Percentiles rank a stretch among this genome's conserved stretches.
Conservation (phyloP, 2,329 filamentous ascomycete genomes). For the Ophiostoma tasmaniense region DNA sequence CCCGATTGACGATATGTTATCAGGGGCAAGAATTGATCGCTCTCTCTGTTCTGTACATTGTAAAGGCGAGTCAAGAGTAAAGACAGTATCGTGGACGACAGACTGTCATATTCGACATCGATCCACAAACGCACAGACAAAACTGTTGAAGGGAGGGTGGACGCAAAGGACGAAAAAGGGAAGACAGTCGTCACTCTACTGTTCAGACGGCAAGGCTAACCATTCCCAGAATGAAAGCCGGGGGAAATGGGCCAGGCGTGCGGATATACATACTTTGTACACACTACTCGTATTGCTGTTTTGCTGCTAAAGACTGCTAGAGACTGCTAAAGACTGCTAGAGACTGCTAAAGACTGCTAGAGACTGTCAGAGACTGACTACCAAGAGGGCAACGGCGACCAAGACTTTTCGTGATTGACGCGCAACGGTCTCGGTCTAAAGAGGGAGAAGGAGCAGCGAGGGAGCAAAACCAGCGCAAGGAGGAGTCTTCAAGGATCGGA, state of each 20-base stretch:
- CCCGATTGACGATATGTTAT: too few relatives aligned
- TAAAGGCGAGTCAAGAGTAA: too few relatives aligned
- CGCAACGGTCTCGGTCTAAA: neutral
- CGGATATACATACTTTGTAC: neutral
- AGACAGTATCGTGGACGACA: too few relatives aligned
- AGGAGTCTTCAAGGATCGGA: neutral
- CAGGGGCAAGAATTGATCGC: neutral
- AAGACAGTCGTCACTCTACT: neutral
- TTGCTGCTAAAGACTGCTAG: neutral
- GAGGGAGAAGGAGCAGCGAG: neutral
- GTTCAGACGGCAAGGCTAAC: neutral
- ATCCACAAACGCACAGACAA: neutral
- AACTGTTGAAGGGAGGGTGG: neutral
- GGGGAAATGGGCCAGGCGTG: neutral
- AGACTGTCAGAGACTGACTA: neutral
- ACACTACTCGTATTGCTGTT: too few relatives aligned
- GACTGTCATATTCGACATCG: neutral
- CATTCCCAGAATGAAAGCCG: neutral
- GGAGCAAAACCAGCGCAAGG: too few relatives aligned
- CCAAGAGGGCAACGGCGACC: neutral
- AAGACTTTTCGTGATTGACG: neutral
- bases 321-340: neutral
- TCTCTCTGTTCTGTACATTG: too few relatives aligned
- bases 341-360: neutral
- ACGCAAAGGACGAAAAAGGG: neutral